These are phyloP conservation scores for Xylaria sp. DNA, from an alignment of 2,329 filamentous ascomycete species.

Conservation along the genomic window DNA sequence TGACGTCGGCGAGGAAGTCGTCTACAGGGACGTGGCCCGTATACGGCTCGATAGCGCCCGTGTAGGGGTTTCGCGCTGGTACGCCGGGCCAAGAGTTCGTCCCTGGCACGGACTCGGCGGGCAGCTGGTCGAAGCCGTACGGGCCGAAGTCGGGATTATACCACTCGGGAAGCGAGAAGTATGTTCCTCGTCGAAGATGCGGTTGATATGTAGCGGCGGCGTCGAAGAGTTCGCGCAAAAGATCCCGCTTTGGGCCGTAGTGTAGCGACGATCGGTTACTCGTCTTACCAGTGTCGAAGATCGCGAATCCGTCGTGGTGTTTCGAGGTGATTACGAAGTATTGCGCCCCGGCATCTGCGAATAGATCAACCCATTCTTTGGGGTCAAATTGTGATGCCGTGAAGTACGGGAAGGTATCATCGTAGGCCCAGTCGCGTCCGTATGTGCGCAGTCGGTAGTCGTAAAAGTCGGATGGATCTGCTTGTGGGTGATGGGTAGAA, in stretches of 20 bases:
- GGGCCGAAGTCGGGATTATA: conserved; percentile 58
- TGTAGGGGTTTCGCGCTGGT: conserved; percentile 57
- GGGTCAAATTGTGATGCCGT: conserved; percentile 61
- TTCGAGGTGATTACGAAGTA: conserved; percentile 61
- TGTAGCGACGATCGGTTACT: conserved; percentile 55
- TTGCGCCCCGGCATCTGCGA: conserved; percentile 52
- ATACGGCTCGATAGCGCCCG: conserved; percentile 54
- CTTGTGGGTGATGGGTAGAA: conserved; percentile 53
- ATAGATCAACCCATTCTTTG: conserved; percentile 55
- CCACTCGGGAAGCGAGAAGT: conserved; percentile 62
- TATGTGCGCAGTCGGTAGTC: conserved; percentile 62
- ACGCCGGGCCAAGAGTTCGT: conserved; percentile 53
- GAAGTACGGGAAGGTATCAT: conserved; percentile 65
- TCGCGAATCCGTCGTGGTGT: conserved; percentile 60
- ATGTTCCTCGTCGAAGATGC: conserved; percentile 56
- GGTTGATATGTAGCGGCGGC: conserved; percentile 55
- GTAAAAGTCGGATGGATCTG: conserved; percentile 57
- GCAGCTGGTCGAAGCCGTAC: conserved; percentile 55
- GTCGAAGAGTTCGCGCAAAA: conserved; percentile 57
- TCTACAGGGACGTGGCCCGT: conserved; percentile 52
- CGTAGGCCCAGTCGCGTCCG: conserved; percentile 62
- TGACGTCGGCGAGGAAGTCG: conserved; percentile 57
- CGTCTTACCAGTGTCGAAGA: conserved; percentile 55
- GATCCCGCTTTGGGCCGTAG: conserved; percentile 55
- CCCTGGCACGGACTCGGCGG: conserved; percentile 38